Percentiles rank a stretch among this genome's conserved stretches.
These are phyloP conservation scores for Anethum foeniculum DNA, from an alignment of 140 eudicot species.

Conservation along the genomic window DNA sequence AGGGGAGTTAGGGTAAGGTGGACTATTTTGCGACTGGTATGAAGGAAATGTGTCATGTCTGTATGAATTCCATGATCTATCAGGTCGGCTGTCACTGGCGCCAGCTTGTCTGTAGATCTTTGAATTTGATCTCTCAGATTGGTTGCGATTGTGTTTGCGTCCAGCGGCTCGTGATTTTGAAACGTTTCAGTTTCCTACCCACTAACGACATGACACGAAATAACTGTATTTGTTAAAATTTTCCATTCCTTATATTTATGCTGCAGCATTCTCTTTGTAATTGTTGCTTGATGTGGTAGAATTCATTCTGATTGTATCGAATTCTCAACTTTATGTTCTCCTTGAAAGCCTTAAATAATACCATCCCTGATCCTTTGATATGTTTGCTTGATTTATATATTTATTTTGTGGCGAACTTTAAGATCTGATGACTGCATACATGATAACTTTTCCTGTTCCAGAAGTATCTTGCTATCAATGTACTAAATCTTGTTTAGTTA, in stretches of 20 bases:
- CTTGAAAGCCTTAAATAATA: no score
- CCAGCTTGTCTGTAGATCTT: constrained; percentile 44
- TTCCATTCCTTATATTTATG: no score
- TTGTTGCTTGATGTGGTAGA: not conserved
- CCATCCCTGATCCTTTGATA: no score
- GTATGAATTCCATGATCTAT: constrained; percentile 51
- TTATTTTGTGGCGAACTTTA: no score
- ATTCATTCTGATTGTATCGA: not conserved
- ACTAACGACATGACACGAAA: no score
- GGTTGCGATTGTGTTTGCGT: constrained; percentile 62
- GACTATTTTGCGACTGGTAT: constrained; percentile 63
- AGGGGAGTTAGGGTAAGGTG: constrained; percentile 40
- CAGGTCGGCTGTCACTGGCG: constrained; percentile 45
- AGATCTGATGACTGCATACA: no score
- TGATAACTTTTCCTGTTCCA: no score
- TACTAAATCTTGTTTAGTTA: no score
- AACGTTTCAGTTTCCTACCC: constrained; percentile 71
- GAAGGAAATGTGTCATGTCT: constrained; percentile 53
- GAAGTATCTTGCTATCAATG: no score
- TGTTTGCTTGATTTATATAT: no score
- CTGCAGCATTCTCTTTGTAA: not conserved
- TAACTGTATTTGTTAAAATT: no score
- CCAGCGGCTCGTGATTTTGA: constrained; percentile 55
- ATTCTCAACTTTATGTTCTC: not conserved
- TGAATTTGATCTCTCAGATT: constrained; percentile 52